Conservation (phyloP, 202 grass and related monocot species). For the Eragrostis tef region DNA sequence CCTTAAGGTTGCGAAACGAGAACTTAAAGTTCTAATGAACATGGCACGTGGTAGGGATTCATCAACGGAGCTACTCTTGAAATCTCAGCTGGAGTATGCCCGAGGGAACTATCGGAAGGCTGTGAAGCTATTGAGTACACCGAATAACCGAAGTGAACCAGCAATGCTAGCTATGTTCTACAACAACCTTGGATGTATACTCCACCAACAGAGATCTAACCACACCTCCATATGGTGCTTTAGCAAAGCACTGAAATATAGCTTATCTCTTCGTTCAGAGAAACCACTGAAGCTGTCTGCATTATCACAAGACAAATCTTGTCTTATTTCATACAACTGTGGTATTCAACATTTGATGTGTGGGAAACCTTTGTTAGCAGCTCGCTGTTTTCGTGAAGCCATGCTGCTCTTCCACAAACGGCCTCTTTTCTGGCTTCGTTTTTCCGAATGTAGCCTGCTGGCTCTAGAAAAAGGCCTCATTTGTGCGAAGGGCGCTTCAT, state of each 20-base stretch:
- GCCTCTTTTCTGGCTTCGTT: conserved; percentile 92
- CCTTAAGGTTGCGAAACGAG: conserved; percentile 88
- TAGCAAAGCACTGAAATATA: conserved; percentile 79
- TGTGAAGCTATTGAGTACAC: conserved; percentile 85
- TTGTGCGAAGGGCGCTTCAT: conserved; percentile 52
- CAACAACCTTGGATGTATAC: conserved; percentile 95
- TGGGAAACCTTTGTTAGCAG: conserved; percentile 82
- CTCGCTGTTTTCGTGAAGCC: conserved; percentile 77
- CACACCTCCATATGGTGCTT: conserved; percentile 78
- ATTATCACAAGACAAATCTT: conserved; percentile 86
- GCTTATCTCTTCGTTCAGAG: conserved; percentile 62
- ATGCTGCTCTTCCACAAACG: conserved; percentile 62
- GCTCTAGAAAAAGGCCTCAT: conserved; percentile 78
- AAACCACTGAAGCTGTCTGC: conserved; percentile 70
- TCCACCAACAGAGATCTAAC: conserved; percentile 82
- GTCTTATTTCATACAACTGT: conserved; percentile 87
- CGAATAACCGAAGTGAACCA: conserved; percentile 76
- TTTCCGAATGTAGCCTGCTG: conserved; percentile 84
- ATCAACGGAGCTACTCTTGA: conserved; percentile 81
- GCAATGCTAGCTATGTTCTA: conserved; percentile 76
- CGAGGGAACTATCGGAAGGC: conserved; percentile 91
- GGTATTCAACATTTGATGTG: conserved; percentile 87
- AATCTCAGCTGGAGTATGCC: conserved; percentile 95
- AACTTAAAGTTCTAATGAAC: conserved; percentile 98
- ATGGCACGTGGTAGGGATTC: conserved; percentile 95